Evolutionary conservation across 2,329 filamentous ascomycete genomes (phyloP).

Genomic region (Fusarium sp.): DNA sequence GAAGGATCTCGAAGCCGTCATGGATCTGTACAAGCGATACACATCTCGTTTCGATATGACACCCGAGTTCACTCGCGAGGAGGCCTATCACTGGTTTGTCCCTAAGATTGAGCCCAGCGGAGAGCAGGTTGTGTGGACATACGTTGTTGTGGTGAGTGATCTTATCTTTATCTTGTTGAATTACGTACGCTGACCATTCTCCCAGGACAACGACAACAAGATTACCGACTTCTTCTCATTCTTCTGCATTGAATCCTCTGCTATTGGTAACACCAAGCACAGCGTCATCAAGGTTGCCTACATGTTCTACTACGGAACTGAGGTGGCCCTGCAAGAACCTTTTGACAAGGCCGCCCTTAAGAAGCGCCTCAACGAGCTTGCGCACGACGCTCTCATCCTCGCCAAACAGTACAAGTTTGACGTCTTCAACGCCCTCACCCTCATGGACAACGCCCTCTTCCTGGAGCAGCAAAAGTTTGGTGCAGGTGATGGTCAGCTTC

Average conservation of each 20-base stretch:
- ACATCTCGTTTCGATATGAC: constrained; percentile 84
- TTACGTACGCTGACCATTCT: not conserved
- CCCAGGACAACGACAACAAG: constrained; percentile 72
- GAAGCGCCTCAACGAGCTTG: constrained; percentile 81
- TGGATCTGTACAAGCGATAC: constrained; percentile 81
- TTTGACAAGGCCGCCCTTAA: constrained; percentile 72
- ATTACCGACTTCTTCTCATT: constrained; percentile 98
- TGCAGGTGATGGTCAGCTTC: constrained; percentile 90
- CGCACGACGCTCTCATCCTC: constrained; percentile 87
- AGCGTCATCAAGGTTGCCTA: constrained; percentile 89
- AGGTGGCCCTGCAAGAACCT: constrained; percentile 74
- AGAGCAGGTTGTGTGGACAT: constrained; percentile 92
- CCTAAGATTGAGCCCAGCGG: constrained; percentile 67
- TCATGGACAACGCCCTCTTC: constrained; percentile 95
- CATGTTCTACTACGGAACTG: constrained; percentile 95
- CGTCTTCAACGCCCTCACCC: constrained; percentile 94
- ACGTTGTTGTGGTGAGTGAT: constrained; percentile 80
- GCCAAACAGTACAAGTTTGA: constrained; percentile 89
- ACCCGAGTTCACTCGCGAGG: constrained; percentile 82
- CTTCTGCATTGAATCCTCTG: constrained; percentile 92
- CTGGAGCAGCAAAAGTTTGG: constrained; percentile 95
- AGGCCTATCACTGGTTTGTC: constrained; percentile 90
- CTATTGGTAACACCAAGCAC: constrained; percentile 85
- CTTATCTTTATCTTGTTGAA: too few species aligned
- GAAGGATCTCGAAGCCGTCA: constrained; percentile 82